Evolutionary conservation across 306 rosid species (phyloP).

Genomic region (Cucurbita moschata): DNA sequence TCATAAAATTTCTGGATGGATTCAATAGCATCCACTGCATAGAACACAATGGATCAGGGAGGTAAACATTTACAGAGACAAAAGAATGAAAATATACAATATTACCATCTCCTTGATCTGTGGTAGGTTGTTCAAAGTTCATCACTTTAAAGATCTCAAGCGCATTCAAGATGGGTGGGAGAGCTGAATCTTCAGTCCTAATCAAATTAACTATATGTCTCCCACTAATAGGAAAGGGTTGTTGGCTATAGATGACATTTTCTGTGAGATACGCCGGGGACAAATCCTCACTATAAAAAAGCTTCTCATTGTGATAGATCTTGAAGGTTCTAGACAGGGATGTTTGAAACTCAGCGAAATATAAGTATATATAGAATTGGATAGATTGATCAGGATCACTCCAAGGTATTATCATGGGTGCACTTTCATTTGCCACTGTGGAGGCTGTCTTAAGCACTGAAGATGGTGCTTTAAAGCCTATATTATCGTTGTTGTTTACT

Average conservation of each 20-base stretch:
- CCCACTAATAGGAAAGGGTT: background rate
- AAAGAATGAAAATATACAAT: background rate
- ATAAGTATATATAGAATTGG: conserved; percentile 20
- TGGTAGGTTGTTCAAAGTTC: conserved; percentile 7
- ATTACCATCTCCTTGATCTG: conserved; percentile 23
- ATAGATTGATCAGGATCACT: background rate
- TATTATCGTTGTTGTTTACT: background rate
- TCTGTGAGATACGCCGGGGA: background rate
- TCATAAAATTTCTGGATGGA: conserved; percentile 9
- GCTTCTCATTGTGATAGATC: conserved; percentile 13
- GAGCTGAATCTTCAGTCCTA: conserved; percentile 16
- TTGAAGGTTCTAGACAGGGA: conserved; percentile 14
- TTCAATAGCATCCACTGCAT: conserved; percentile 20
- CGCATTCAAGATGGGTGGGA: conserved; percentile 35
- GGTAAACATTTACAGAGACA: background rate
- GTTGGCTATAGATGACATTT: background rate
- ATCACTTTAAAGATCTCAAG: conserved; percentile 20
- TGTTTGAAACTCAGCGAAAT: conserved; percentile 20
- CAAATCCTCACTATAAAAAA: background rate
- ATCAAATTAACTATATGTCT: background rate
- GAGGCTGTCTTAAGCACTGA: conserved; percentile 3
- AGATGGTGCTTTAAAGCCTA: background rate
- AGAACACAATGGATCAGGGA: background rate
- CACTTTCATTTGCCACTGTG: conserved; percentile 1
- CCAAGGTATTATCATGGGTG: conserved; percentile 9